Conservation (phyloP, 805 yeast genomes). For the Starmera caribaea region DNA sequence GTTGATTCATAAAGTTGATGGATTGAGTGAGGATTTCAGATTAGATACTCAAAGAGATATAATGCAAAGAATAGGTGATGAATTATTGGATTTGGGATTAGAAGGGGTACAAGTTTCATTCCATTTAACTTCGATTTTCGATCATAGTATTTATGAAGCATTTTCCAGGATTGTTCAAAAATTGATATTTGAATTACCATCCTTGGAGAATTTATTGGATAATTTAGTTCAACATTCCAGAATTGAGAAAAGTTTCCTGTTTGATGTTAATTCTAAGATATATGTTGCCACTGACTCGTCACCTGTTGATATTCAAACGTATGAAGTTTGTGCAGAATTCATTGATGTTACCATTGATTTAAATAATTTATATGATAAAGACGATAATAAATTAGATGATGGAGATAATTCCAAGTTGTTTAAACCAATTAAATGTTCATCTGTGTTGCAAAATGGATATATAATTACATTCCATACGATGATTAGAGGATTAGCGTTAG, state of each 20-base stretch:
- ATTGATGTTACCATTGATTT: slow-evolving; percentile 90
- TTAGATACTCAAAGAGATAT: slow-evolving; percentile 94
- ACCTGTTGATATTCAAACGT: slow-evolving; percentile 91
- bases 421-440: slow-evolving; percentile 51
- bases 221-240: slow-evolving; percentile 80
- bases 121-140: slow-evolving; percentile 88
- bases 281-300: slow-evolving; percentile 94
- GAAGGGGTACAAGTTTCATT: slow-evolving; percentile 89
- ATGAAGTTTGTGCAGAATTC: slow-evolving; percentile 95
- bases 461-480: slow-evolving; percentile 77
- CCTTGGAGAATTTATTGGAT: slow-evolving; percentile 81
- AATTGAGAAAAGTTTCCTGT: slow-evolving; percentile 86
- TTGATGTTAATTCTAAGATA: slow-evolving; percentile 86
- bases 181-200: slow-evolving; percentile 79
- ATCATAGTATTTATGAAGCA: slow-evolving; percentile 93
- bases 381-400: slow-evolving; percentile 4
- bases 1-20: slow-evolving; percentile 91
- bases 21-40: slow-evolving; percentile 86
- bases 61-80: slow-evolving; percentile 93
- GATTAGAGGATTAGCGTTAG: slow-evolving; percentile 88
- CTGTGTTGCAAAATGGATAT: slow-evolving; percentile 76
- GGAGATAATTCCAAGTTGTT: slow-evolving; percentile 2
- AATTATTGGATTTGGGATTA: slow-evolving; percentile 76
- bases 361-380: slow-evolving; percentile 52
- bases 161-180: slow-evolving; percentile 90